Evolutionary conservation across 176 grass and related monocot genomes (phyloP).

Genomic region (Aegilops longissima): DNA sequence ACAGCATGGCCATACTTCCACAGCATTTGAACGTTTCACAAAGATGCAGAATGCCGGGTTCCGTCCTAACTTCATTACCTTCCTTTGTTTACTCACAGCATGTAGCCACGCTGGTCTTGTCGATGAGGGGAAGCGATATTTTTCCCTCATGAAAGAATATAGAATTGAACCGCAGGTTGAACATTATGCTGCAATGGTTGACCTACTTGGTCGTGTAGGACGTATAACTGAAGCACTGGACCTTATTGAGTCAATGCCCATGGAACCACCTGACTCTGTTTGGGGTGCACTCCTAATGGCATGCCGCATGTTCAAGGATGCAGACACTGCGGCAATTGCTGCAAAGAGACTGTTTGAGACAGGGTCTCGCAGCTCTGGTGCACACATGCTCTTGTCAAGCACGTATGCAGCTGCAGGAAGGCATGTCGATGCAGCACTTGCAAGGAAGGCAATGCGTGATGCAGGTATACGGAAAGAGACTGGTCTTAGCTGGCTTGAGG

Average conservation of each 20-base stretch:
- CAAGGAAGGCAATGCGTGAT: constrained; percentile 90
- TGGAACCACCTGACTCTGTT: constrained; percentile 81
- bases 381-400: constrained; percentile 78
- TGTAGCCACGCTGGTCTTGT: constrained; percentile 86
- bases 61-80: constrained; percentile 73
- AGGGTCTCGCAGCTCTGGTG: constrained; percentile 70
- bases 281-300: constrained; percentile 88
- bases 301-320: constrained; percentile 83
- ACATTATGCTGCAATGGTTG: constrained; percentile 87
- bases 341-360: constrained; percentile 67
- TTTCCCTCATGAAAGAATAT: constrained; percentile 57
- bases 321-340: constrained; percentile 63
- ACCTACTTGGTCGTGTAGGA: constrained; percentile 80
- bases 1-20: constrained; percentile 67
- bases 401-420: constrained; percentile 76
- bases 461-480: constrained; percentile 81
- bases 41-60: constrained; percentile 71
- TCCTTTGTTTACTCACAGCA: constrained; percentile 74
- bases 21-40: constrained; percentile 56
- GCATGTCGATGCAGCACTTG: constrained; percentile 72
- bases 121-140: constrained; percentile 73
- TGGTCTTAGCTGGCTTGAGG: constrained; percentile 89
- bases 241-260: constrained; percentile 85
- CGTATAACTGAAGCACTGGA: constrained; percentile 65
- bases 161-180: constrained; percentile 52